A percentile compares a stretch with the other conserved stretches of the same genome.
phyloP scores from a whole-genome alignment of 2,329 filamentous ascomycete species.

The Orbilia javanica region DNA sequence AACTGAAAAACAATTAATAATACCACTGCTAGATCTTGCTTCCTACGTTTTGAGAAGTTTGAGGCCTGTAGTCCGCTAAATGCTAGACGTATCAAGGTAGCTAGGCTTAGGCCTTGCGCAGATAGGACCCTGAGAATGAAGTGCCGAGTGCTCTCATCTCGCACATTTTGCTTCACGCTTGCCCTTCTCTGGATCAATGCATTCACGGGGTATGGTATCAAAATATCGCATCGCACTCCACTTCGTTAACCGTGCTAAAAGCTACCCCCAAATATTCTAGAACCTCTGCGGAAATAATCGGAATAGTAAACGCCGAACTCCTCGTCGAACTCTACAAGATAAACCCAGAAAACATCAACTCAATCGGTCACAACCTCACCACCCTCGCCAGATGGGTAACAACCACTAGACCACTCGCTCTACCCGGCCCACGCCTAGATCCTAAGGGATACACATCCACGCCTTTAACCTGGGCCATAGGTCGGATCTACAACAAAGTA shows the following conservation, averaged over 20 bases:
- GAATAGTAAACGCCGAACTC: background rate
- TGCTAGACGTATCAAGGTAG: too few relatives aligned
- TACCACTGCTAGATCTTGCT: too few relatives aligned
- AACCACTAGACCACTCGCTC: background rate
- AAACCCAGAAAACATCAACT: background rate
- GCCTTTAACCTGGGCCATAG: background rate
- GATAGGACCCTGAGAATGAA: too few relatives aligned
- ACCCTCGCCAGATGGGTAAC: background rate
- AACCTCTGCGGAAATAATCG: background rate
- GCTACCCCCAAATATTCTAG: too few relatives aligned
- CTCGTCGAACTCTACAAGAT: background rate
- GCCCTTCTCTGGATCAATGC: background rate
- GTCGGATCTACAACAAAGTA: background rate
- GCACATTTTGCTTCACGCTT: background rate
- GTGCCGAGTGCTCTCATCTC: background rate
- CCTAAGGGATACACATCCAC: background rate
- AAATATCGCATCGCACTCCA: background rate
- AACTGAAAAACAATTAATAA: too few relatives aligned
- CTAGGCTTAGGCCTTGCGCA: too few relatives aligned
- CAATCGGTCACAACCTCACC: conserved; percentile 11
- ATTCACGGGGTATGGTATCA: background rate
- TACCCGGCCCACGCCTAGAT: background rate
- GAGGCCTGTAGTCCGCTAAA: too few relatives aligned
- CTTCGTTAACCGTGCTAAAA: too few relatives aligned
- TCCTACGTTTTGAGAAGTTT: too few relatives aligned